phyloP scores from a whole-genome alignment of 176 grass and related monocot genomes.

The Triticum turgidum region DNA sequence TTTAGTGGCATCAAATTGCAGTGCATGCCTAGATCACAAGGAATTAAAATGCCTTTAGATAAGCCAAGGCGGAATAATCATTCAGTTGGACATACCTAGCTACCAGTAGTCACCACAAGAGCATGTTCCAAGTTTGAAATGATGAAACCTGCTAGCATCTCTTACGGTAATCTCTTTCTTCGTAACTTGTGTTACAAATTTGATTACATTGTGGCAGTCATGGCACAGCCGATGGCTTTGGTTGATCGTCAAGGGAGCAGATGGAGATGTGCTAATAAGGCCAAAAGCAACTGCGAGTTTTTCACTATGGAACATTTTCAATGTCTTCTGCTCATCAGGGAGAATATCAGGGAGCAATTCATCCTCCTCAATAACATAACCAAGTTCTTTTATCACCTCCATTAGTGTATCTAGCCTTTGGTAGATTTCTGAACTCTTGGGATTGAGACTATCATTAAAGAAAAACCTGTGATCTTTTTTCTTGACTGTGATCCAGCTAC shows the following conservation, averaged over 20 bases:
- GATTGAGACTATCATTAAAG: conserved; percentile 67
- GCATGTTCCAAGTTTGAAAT: conserved; percentile 79
- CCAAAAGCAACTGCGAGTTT: conserved; percentile 79
- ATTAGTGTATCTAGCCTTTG: conserved; percentile 58
- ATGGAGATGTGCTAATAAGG: conserved; percentile 62
- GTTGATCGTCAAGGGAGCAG: conserved; percentile 51
- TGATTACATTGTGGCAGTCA: conserved; percentile 74
- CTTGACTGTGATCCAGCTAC: conserved; percentile 85
- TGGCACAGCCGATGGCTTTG: conserved; percentile 67
- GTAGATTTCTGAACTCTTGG: conserved; percentile 59
- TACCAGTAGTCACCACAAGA: conserved; percentile 94
- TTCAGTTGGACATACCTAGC: conserved; percentile 38
- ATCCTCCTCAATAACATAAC: conserved; percentile 50
- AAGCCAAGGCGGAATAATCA: not conserved
- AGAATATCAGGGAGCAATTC: conserved; percentile 66
- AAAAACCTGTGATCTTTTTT: conserved; percentile 67
- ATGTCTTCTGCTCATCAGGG: conserved; percentile 42
- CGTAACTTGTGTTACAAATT: conserved; percentile 50
- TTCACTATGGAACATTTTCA: conserved; percentile 59
- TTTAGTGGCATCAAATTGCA: not conserved
- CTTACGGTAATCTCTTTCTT: conserved; percentile 71
- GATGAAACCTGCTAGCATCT: conserved; percentile 86
- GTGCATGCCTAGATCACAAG: conserved; percentile 5
- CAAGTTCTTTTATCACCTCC: conserved; percentile 50
- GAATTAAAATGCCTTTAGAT: not conserved